Base-by-base conservation (phyloP, 2,329 filamentous ascomycete genomes). In the Claviceps purpurea region DNA sequence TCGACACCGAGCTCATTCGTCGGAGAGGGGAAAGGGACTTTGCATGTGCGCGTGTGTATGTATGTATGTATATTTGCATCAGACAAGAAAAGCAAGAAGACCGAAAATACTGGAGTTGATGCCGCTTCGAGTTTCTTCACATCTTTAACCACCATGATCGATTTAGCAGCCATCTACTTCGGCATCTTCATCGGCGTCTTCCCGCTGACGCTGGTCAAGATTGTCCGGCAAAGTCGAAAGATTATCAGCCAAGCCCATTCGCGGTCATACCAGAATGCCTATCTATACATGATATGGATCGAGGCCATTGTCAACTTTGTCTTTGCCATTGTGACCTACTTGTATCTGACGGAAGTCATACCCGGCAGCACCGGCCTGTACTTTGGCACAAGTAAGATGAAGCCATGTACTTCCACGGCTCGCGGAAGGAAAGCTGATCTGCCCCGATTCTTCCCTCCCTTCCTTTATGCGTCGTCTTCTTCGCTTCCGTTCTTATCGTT, bases 261-360 rank as follows among this genome's bases (percentile, higher is more conserved):
- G 50, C 49, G 57, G 24, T 45, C 50, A 14, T 50, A 56, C 41
- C 55, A 50, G 16, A 61, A 59, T 49, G 53, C 53, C 7, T 63
- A 63, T 34, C 45, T 63, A 1, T 62, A 59, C 30, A 59, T 63
- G 59, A 60, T 63, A 20, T 63, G 61, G 61, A 37, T 46, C 1
- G 61, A 63, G 52, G 50, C 55, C 1, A 6, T 56, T 8, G 60
- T 61, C 7, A 63, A 63, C 37, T 56, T 63, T 8, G 22, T 55
- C 30, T 61, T 63, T 30, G 57, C 60, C 26, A 52, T 62, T 5
- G 54, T 62, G 14, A 62, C 61, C 6, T 63, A 56, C 43, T 42
- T 63, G 0, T 63, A 57, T 42, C 47, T 63, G n/a, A 58, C 56
- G 37, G 40, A 47, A 1, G 24, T 60, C 5, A 58, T 63, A 2